Evolutionary conservation across 169 alveolate species (phyloP).

Genomic region (Plasmodium relictum): DNA sequence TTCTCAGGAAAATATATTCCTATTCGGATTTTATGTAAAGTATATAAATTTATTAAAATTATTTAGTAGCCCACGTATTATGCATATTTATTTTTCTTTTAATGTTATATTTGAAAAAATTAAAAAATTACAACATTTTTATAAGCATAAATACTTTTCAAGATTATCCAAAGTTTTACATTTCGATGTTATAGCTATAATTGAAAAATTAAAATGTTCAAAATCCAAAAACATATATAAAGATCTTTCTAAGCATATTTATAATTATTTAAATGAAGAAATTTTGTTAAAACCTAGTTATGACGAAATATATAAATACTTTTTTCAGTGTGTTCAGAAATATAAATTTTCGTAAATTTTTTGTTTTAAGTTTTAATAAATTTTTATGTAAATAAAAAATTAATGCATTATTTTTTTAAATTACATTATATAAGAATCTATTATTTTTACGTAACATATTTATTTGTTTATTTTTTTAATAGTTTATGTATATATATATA

Average conservation of each 20-base stretch:
- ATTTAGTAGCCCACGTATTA: conserved; percentile 65
- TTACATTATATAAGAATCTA: no score
- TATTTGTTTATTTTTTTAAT: neutral
- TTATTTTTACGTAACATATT: neutral
- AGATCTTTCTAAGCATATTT: conserved; percentile 24
- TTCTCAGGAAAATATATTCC: conserved; percentile 23
- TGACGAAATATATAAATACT: conserved; percentile 18
- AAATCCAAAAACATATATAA: conserved; percentile 9
- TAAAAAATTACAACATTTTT: conserved; percentile 23
- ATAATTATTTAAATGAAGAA: conserved; percentile 21
- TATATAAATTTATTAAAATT: conserved; percentile 35
- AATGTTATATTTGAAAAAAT: conserved; percentile 50
- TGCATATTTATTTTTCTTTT: conserved; percentile 44
- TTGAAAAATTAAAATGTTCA: conserved; percentile 27
- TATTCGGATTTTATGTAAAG: conserved; percentile 66
- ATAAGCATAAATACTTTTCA: conserved; percentile 21
- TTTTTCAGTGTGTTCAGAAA: conserved; percentile 44
- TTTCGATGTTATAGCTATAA: conserved; percentile 38
- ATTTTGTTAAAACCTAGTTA: conserved; percentile 5
- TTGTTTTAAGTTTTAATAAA: no score
- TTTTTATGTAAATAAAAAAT: no score
- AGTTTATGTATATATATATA: no score
- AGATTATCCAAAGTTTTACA: conserved; percentile 41
- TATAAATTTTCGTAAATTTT: conserved; percentile 22
- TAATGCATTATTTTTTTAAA: no score